Conservation (phyloP, 2,329 filamentous ascomycete genomes). For the Clarireedia paspali region DNA sequence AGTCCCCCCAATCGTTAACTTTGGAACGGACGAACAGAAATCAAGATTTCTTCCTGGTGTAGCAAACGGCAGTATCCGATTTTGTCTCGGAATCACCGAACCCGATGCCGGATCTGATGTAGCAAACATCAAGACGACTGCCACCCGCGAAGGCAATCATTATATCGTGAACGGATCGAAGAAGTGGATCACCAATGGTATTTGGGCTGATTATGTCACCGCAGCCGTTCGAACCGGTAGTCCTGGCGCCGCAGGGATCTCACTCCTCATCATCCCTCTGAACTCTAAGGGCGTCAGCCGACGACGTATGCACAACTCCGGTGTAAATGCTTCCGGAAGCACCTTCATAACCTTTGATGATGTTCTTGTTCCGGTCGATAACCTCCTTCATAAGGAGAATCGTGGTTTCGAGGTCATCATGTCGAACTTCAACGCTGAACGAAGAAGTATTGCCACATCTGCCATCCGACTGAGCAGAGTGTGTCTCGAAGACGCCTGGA, state of each 20-base stretch:
- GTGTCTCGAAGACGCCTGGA: conserved; percentile 45
- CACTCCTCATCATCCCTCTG: conserved; percentile 49
- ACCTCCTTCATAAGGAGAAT: conserved; percentile 47
- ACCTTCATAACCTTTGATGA: conserved; percentile 49
- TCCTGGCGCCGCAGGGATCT: conserved; percentile 44
- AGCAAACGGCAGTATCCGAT: conserved; percentile 49
- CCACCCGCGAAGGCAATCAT: conserved; percentile 39
- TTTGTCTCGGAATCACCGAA: conserved; percentile 60
- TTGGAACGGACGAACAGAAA: conserved; percentile 53
- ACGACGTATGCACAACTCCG: conserved; percentile 54
- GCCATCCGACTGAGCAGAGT: conserved; percentile 50
- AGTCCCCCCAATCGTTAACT: conserved; percentile 54
- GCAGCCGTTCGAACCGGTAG: conserved; percentile 54
- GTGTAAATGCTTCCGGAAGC: conserved; percentile 54
- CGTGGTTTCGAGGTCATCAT: conserved; percentile 51
- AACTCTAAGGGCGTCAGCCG: conserved; percentile 41
- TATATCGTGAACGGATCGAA: conserved; percentile 61
- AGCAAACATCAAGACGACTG: conserved; percentile 54
- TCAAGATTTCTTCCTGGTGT: conserved; percentile 50
- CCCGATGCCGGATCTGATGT: conserved; percentile 58
- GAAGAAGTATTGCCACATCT: conserved; percentile 48
- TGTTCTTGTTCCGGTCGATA: conserved; percentile 44
- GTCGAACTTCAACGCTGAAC: conserved; percentile 52
- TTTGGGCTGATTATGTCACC: conserved; percentile 53
- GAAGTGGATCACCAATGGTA: conserved; percentile 60